A percentile compares a stretch with the other conserved stretches of the same genome.
Evolutionary conservation across 1,284 basidiomycete genomes (phyloP).

Genomic region (Microbotryum lychnidis-dioicae): DNA sequence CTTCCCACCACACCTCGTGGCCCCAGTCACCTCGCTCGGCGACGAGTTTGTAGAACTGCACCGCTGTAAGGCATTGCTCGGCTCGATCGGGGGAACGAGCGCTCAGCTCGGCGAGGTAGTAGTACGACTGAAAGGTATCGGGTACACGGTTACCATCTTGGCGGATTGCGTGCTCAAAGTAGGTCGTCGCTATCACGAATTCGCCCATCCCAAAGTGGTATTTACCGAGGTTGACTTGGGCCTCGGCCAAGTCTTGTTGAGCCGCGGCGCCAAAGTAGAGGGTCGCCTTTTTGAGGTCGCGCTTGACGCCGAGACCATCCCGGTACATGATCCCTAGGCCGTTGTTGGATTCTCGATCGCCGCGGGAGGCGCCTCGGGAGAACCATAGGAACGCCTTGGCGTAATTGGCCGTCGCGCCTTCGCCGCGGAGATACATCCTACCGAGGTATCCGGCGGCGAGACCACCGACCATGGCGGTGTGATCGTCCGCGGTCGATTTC

Average conservation of each 20-base stretch:
- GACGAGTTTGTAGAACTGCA: constrained; percentile 81
- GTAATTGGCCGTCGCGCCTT: constrained; percentile 71
- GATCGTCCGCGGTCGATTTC: constrained; percentile 40
- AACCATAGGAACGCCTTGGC: constrained; percentile 86
- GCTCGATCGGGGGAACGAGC: constrained; percentile 48
- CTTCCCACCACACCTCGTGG: constrained; percentile 71
- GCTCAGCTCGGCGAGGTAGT: constrained; percentile 76
- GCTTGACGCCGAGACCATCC: constrained; percentile 71
- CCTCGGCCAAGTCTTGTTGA: constrained; percentile 75
- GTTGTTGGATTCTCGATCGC: constrained; percentile 79
- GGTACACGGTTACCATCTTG: constrained; percentile 47
- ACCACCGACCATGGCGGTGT: constrained; percentile 58
- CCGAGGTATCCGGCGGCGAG: constrained; percentile 78
- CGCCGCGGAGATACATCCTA: constrained; percentile 86
- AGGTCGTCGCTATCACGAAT: constrained; percentile 53
- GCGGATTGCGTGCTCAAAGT: constrained; percentile 73
- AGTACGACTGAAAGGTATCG: constrained; percentile 84
- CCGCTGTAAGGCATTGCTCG: constrained; percentile 62
- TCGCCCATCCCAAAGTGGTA: constrained; percentile 61
- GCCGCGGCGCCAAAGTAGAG: constrained; percentile 71
- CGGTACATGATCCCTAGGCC: constrained; percentile 84
- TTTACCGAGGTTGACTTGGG: constrained; percentile 82
- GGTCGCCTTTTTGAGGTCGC: constrained; percentile 50
- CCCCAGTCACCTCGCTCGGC: constrained; percentile 77
- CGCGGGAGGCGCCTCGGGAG: constrained; percentile 58